phyloP scores from a whole-genome alignment of 2,329 filamentous ascomycete genomes.

The Cryphonectria parasitica region DNA sequence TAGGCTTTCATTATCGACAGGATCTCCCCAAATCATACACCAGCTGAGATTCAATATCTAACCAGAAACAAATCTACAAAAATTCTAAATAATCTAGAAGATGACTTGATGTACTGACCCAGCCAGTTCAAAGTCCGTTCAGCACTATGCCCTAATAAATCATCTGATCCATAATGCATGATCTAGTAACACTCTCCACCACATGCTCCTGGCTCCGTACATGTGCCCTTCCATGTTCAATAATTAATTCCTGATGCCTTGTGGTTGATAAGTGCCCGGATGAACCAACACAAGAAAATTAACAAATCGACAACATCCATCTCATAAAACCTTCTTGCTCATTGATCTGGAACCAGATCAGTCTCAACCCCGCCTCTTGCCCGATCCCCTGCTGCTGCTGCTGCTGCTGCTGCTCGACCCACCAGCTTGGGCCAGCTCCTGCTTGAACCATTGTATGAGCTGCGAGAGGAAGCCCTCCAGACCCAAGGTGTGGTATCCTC shows the following conservation, averaged over 20 bases:
- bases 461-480: constrained; percentile 31
- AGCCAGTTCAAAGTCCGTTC: background rate
- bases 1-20: no score
- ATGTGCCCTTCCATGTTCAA: background rate
- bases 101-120: background rate
- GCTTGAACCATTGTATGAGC: constrained; percentile 13
- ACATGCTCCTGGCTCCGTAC: background rate
- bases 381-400: background rate
- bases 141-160: background rate
- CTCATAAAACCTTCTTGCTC: background rate
- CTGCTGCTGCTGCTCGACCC: constrained; percentile 6
- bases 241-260: background rate
- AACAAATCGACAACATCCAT: background rate
- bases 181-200: background rate
- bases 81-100: background rate
- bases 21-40: no score
- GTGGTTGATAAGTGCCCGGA: background rate
- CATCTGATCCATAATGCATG: background rate
- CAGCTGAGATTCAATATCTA: no score
- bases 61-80: background rate
- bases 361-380: background rate
- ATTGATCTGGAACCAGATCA: background rate
- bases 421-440: constrained; percentile 5
- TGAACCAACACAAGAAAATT: background rate
- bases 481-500: constrained; percentile 15